These are phyloP conservation scores for Uronychia binucleata DNA, from an alignment of 73 alveolate genomes.

Conservation along the genomic window DNA sequence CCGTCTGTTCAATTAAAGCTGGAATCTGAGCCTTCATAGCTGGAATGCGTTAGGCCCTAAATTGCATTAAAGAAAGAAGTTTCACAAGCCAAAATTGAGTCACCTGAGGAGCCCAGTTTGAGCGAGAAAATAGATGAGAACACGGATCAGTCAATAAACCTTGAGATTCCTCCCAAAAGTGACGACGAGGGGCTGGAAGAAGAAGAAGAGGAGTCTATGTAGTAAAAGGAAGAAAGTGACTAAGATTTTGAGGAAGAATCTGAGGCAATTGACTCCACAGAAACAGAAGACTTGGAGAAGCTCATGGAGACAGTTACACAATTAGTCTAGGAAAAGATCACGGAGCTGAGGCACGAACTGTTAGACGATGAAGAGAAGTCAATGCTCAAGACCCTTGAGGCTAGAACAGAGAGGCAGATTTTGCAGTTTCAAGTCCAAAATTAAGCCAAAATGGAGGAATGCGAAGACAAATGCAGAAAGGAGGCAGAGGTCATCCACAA, in stretches of 20 bases:
- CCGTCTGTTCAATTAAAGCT: not conserved
- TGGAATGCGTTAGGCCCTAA: not conserved
- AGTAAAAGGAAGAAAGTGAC: too few relatives aligned
- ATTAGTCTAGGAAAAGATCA: not conserved
- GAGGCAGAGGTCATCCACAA: too few relatives aligned
- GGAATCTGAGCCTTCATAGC: not conserved
- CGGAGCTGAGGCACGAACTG: not conserved
- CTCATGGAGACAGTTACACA: not conserved
- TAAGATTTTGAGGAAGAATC: too few relatives aligned
- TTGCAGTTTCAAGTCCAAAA: too few relatives aligned
- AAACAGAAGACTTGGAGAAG: not conserved
- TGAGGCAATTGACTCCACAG: not conserved
- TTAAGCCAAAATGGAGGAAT: too few relatives aligned
- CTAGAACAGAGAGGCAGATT: not conserved
- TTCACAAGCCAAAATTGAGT: not conserved
- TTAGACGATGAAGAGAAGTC: not conserved
- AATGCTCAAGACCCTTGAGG: not conserved
- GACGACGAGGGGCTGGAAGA: not conserved
- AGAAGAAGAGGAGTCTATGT: not conserved
- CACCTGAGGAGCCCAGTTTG: not conserved
- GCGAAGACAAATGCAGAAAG: too few relatives aligned
- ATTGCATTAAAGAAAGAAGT: not conserved
- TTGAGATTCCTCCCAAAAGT: not conserved
- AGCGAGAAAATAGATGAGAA: not conserved
- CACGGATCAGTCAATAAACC: not conserved